Base-by-base conservation (phyloP, 345 rosid genomes). In the Citrus inodora region DNA sequence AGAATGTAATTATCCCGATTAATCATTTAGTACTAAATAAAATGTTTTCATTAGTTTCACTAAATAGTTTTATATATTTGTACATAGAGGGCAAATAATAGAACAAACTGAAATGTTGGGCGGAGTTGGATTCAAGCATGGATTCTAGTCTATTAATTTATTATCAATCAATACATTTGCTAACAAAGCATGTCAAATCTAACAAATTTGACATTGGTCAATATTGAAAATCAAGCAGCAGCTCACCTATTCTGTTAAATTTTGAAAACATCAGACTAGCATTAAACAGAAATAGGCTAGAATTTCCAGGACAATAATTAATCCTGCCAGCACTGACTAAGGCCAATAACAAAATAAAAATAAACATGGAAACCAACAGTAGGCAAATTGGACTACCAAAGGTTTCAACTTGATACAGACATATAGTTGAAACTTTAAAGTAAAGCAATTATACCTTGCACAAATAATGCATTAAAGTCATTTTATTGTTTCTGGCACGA, bases 391-490 rank as follows among this genome's bases (percentile, higher is more conserved):
- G 63, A 10, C 65, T 35, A 33, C 46, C 64, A 22, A 70, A 70
- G 10, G 25, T 56, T 32, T 16, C 38, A 16, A 16, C 32, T 63
- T 27, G 30, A 70, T 58, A 60, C 72, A 9, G 28, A 53, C 56
- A 59, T 35, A 33, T 21, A 6, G 67, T 46, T 68, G 27, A 70
- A 74, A 73, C 27, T n/a, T 65, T 66, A 48, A 80, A 78, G 70
- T 56, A 48, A 32, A 62, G 60, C 25, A n/a, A 48, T 70, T 83
- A 81, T 83, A 95, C 99, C 98, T 95, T 95, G 92, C 98, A 95
- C 74, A 95, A 86, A 85, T 94, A 94, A 85, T 94, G 98, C 98
- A 93, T 92, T 78, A 93, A 86, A 68, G 98, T 95, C 97, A 93
- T 95, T 87, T 91, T 95, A 84, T 90, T 95, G 86, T 95, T 95